Conservation (phyloP, 805 yeast species). For the Candida ortonii region DNA sequence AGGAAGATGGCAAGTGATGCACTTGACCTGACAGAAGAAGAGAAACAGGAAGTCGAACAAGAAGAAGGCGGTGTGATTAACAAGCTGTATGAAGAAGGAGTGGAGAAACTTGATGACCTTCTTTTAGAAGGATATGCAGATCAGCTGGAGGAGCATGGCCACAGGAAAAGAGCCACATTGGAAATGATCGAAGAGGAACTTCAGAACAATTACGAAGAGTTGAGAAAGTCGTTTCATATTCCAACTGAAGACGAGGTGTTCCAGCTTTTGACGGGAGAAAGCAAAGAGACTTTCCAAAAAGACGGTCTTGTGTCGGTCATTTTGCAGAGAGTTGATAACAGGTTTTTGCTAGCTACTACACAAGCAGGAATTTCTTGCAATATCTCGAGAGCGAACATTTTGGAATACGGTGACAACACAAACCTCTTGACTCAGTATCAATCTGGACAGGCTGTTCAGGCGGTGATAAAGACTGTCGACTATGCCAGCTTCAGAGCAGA, state of each 20-base stretch:
- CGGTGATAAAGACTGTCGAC: conserved; percentile 67
- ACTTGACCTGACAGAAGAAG: conserved; percentile 92
- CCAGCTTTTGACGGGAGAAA: conserved; percentile 87
- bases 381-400: conserved; percentile 29
- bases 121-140: conserved; percentile 90
- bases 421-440: conserved; percentile 39
- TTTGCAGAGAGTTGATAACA: conserved; percentile 56
- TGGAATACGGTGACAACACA: conserved; percentile 48
- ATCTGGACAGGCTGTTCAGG: conserved; percentile 83
- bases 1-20: conserved; percentile 98
- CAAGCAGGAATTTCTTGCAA: conserved; percentile 53
- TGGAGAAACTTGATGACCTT: conserved; percentile 75
- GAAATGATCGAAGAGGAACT: conserved; percentile 85
- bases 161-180: conserved; percentile 72
- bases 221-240: conserved; percentile 67
- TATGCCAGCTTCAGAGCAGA: conserved; percentile 74
- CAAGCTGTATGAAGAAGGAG: conserved; percentile 68
- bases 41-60: conserved; percentile 69
- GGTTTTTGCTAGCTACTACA: conserved; percentile 40
- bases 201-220: conserved; percentile 82
- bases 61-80: conserved; percentile 74
- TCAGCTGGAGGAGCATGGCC: conserved; percentile 76
- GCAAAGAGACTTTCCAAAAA: conserved; percentile 59
- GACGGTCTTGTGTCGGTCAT: conserved; percentile 77
- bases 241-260: conserved; percentile 73